These are phyloP conservation scores for Fusarium concolor DNA, from an alignment of 2,329 filamentous ascomycete genomes.

Conservation along the genomic window DNA sequence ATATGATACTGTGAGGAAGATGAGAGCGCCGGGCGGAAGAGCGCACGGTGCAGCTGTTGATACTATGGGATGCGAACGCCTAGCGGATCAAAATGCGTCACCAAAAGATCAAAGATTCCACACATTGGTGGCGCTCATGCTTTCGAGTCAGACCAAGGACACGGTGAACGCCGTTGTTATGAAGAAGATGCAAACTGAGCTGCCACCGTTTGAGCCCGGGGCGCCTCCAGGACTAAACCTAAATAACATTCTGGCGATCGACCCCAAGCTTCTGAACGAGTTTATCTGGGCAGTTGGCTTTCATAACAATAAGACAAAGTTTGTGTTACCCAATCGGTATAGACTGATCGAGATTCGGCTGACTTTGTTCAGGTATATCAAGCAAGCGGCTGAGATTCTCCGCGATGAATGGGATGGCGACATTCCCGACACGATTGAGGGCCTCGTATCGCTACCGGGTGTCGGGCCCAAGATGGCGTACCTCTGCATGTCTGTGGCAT, in stretches of 20 bases:
- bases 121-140: constrained; percentile 88
- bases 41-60: constrained; percentile 87
- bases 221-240: constrained; percentile 72
- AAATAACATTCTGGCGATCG: constrained; percentile 79
- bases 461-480: constrained; percentile 97
- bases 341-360: constrained; percentile 19
- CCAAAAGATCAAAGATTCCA: constrained; percentile 78
- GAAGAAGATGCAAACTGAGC: constrained; percentile 78
- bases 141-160: constrained; percentile 93
- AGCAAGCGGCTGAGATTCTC: constrained; percentile 78
- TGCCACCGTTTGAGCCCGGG: constrained; percentile 64
- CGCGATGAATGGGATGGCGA: constrained; percentile 77
- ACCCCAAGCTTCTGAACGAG: constrained; percentile 73
- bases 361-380: constrained; percentile 66
- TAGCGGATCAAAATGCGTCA: constrained; percentile 67
- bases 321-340: constrained; percentile 16
- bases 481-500: constrained; percentile 82
- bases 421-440: constrained; percentile 82
- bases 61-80: constrained; percentile 93
- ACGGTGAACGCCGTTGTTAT: constrained; percentile 89
- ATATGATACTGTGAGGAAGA: constrained; percentile 80
- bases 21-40: constrained; percentile 70
- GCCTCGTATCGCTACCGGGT: constrained; percentile 81
- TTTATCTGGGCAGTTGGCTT: constrained; percentile 89
- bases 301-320: constrained; percentile 91